These are phyloP conservation scores for Telfairia occidentalis DNA, from an alignment of 331 rosid species.

Conservation along the genomic window DNA sequence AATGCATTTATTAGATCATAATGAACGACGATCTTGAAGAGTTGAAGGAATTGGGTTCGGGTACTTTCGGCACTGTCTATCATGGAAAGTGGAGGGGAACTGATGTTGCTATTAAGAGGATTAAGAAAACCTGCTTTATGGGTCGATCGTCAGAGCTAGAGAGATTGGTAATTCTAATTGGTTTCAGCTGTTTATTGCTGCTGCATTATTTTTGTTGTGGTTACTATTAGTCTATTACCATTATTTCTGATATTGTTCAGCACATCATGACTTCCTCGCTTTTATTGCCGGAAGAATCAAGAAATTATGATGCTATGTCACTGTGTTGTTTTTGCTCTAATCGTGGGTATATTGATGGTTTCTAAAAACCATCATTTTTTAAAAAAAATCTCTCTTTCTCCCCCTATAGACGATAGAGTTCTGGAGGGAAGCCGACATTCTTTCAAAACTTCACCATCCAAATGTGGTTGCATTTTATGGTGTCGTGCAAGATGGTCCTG, in stretches of 20 bases:
- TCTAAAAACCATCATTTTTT: background rate
- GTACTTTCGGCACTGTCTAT: slow-evolving; percentile 87
- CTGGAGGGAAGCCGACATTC: slow-evolving; percentile 96
- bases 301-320: background rate
- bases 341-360: background rate
- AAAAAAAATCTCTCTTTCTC: slow-evolving; percentile 13
- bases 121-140: slow-evolving; percentile 79
- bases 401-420: slow-evolving; percentile 65
- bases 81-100: slow-evolving; percentile 93
- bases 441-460: slow-evolving; percentile 93
- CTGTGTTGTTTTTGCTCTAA: background rate
- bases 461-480: slow-evolving; percentile 92
- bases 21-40: slow-evolving; percentile 84
- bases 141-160: slow-evolving; percentile 95
- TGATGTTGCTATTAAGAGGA: slow-evolving; percentile 85
- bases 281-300: background rate
- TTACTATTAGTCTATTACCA: background rate
- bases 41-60: slow-evolving; percentile 73
- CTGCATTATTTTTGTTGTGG: background rate
- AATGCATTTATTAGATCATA: slow-evolving; percentile 45
- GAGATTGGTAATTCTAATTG: slow-evolving; percentile 52
- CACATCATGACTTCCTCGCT: background rate
- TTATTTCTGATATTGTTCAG: background rate
- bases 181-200: slow-evolving; percentile 8
- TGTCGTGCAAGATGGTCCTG: slow-evolving; percentile 92